Conservation (phyloP, 148 eudicot species). For the Diospyros kaki region DNA sequence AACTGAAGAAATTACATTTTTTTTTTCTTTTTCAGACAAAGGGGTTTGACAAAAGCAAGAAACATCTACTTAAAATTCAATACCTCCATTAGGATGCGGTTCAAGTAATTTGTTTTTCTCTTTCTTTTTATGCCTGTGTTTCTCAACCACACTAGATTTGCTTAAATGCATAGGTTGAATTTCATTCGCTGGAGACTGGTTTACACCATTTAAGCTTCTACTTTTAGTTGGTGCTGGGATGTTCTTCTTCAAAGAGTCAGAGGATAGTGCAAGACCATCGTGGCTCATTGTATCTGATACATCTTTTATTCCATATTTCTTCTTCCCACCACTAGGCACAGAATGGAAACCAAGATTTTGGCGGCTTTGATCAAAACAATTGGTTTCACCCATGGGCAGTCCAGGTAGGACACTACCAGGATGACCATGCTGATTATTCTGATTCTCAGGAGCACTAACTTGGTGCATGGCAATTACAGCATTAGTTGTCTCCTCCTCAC, state of each 20-base stretch:
- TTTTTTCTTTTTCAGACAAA: neutral
- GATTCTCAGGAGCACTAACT: constrained; percentile 29
- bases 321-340: constrained; percentile 35
- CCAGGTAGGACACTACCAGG: constrained; percentile 29
- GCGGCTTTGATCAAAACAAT: constrained; percentile 18
- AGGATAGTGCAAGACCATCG: constrained; percentile 29
- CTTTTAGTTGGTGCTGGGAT: constrained; percentile 33
- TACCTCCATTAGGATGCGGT: constrained; percentile 57
- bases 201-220: constrained; percentile 31
- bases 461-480: constrained; percentile 45
- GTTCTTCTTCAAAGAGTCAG: constrained; percentile 40
- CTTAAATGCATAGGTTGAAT: constrained; percentile 30
- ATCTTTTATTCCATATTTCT: constrained; percentile 41
- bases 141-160: constrained; percentile 37
- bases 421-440: constrained; percentile 32
- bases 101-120: constrained; percentile 43
- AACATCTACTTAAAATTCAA: constrained; percentile 12
- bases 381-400: constrained; percentile 25
- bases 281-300: constrained; percentile 32
- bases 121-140: constrained; percentile 32
- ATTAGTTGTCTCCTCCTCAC: constrained; percentile 70
- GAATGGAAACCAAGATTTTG: constrained; percentile 16
- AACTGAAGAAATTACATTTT: constrained; percentile 10
- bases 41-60: constrained; percentile 10
- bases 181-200: constrained; percentile 31